Base-by-base conservation (phyloP, 1,284 basidiomycete species). In the Malassezia obtusa region DNA sequence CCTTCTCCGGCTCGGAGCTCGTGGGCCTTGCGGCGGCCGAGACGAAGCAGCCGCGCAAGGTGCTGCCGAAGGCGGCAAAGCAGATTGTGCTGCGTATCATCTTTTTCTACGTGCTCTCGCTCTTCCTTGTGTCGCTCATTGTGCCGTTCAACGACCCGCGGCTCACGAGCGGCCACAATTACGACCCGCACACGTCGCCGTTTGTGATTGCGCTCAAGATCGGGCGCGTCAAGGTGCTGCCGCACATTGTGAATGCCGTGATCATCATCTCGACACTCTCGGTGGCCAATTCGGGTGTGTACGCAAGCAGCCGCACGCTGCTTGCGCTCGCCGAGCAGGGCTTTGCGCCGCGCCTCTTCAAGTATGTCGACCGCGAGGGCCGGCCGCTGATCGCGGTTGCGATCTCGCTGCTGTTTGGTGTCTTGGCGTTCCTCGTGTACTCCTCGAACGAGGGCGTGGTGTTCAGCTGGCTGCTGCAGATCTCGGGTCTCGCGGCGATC, bases 1-100 rank as follows among this genome's bases (percentile, higher is more conserved):
- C 66, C 36, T 73, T 68, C 36, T 57, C 64, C 10, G 67, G 75
- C 40, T 75, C 65, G 12, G 61, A 72, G 58, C 59, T 89, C 81
- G 44, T 86, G 79, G 84, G 84, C 83, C 58, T 82, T 77, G 59
- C 82, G 77, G 68, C 79, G 77, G 62, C 86, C 81, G 54, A 85
- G 79, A 78, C 78, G 3, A 70, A 71, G 51, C 76, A 78, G 67
- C 77, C 78, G 8, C 67, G 77, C 49, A 76, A 76, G 62, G 73
- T 75, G 38, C 70, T 79, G 45, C 78, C 78, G 8, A 72, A 71
- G 41, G 79, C 79, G 37, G 75, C 77, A 68, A 78, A 79, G 71
- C 71, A 74, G 47, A 71, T 76, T 33, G 71, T 75, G 58, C 70
- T 71, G 66, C 77, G 78, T 60, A 76, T 80, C 56, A 74, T 76